Conservation (phyloP, 768 basidiomycete genomes). For the Mycena galopus region DNA sequence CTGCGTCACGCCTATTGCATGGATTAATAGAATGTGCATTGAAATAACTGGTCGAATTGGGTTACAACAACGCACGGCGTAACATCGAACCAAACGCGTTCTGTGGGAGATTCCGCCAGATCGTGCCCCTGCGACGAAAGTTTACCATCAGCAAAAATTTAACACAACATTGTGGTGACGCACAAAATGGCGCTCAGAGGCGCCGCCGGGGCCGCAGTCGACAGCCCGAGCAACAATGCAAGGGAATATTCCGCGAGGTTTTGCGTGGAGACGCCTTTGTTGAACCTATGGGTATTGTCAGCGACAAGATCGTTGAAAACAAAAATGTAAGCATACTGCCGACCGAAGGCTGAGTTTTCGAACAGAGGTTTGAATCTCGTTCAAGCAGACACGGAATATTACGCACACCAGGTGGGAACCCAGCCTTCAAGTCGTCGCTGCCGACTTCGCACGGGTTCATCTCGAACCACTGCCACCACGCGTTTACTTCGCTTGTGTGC, state of each 20-base stretch:
- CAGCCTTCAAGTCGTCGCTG: constrained; percentile 15
- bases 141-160: background rate
- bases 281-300: background rate
- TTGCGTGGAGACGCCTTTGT: constrained; percentile 8
- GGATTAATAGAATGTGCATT: no score
- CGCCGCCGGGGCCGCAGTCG: constrained; percentile 12
- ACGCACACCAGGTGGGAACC: constrained; percentile 17
- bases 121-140: background rate
- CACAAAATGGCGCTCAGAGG: constrained; percentile 1
- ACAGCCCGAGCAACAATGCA: constrained; percentile 4
- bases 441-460: constrained; percentile 13
- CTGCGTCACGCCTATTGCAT: background rate
- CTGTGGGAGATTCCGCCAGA: constrained; percentile 20
- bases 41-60: no score
- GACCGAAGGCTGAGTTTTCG: constrained; percentile 12
- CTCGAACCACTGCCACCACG: constrained; percentile 24
- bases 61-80: background rate
- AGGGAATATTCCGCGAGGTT: constrained; percentile 15
- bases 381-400: background rate
- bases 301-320: no score
- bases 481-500: background rate
- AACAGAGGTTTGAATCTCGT: no score
- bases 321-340: background rate
- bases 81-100: background rate
- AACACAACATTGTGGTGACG: background rate